Evolutionary conservation across 306 rosid genomes (phyloP), one percentile per base, ranked within the genome.

Genomic region (Hippophae gyantsensis): DNA sequence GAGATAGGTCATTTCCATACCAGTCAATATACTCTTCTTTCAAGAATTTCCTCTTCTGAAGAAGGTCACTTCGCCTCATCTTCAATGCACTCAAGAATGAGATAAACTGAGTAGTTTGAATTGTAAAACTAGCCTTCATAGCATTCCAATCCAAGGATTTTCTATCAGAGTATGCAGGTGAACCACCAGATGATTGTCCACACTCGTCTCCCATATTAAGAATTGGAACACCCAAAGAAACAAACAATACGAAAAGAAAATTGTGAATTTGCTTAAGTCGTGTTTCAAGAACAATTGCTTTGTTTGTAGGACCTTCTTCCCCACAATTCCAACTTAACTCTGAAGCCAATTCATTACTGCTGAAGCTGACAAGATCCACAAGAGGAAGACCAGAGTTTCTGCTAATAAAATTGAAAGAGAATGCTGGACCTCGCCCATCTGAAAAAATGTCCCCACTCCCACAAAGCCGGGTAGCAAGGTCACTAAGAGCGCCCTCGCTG

Each of bases 161-260:
- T 61, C 79, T 74, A 58, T 63, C 82, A 2, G 61, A 70, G 40
- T 69, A 69, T 59, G 83, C 81, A 54, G 65, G 71, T 27, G 88
- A 87, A 61, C 93, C 96, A 27, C 86, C 86, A 56, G 79, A 63
- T 57, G 92, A 83, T 54, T 76, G 87, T 61, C 95, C 98, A 53
- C 93, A 87, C 69, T 87, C 98, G 40, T 92, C 98, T 69, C 98
- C 95, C 96, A 87, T 87, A 81, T 78, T 83, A 70, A 92, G 86
- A 76, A 92, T 81, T 70, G 96, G 98, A 51, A 87, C 89, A 27
- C 98, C 98, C 64, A 87, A 66, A 23, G 98, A 92, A 76, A 87
- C 70, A 70, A 70, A 85, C 74, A 87, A 64, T 59, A 75, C 73
- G 57, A 82, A 85, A 26, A 87, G 74, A 78, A 81, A 92, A 62